Base-by-base conservation (phyloP, 179 eudicot species). In the Monotropa hypopitys region DNA sequence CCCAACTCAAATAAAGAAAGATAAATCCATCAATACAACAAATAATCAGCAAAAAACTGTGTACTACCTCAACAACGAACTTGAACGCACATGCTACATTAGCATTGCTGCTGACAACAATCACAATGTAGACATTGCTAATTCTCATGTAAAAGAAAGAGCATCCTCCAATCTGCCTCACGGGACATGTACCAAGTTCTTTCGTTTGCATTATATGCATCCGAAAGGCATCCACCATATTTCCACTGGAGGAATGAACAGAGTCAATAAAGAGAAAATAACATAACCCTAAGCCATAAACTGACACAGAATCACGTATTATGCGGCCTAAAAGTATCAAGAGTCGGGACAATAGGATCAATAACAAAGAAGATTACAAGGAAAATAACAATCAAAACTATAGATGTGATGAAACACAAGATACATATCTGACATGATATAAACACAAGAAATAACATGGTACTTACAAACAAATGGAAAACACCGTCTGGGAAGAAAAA, bases 221-320 rank as follows among this genome's bases (percentile, higher is more conserved):
- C 70, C 99, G 94, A 81, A 95, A 95, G 68, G 99, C 99, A 86
- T 95, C 99, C 82, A 95, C 99, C 99, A 95, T 95, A 83, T 95
- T 95, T 57, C 98, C 99, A 86, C 99, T 95, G 81, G 50, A 49
- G 30, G 70, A 38, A 54, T n/a, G 51, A 62, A 20, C 50, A 1
- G 62, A 47, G 79, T 30, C 56, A 77, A 35, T 40, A 73, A 26
- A 67, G 38, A 57, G 46, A 74, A 13, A 35, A 33, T 33, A 62
- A 30, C 74, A 32, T 38, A 23, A 70, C 3, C 20, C 56, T 53
- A n/a, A 45, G 68, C 45, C 38, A 32, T 50, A 30, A 50, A 72
- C 15, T 72, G 35, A 30, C 38, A 30, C 10, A 3, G 13, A 42
- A 46, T 26, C 38, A 26, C 35, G 28, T 28, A 46, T 26, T 35